Percentiles rank a stretch among this genome's conserved stretches.
Conservation (phyloP, 2,329 filamentous ascomycete species). For the Fusarium vanettenii region DNA sequence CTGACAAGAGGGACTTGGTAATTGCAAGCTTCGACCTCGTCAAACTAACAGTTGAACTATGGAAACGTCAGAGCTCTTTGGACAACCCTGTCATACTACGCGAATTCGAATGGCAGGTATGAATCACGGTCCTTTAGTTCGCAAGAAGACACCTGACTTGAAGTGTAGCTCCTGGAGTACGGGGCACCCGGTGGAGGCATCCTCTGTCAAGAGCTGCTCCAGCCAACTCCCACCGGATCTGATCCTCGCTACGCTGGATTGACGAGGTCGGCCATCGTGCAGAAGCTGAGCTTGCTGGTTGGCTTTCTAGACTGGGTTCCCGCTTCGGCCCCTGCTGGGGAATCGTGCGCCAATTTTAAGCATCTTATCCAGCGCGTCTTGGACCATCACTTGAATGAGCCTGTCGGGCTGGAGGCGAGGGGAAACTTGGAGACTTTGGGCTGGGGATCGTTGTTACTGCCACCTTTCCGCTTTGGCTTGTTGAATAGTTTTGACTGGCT, state of each 20-base stretch:
- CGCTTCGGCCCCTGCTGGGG: not conserved
- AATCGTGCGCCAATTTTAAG: not conserved
- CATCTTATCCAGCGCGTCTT: not conserved
- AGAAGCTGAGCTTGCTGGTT: not conserved
- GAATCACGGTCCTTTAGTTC: not conserved
- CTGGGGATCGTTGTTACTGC: not conserved
- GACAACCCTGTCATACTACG: not conserved
- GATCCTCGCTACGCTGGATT: not conserved
- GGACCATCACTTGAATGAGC: not conserved
- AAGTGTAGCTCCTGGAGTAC: not conserved
- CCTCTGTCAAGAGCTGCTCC: not conserved
- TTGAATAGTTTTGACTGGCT: not conserved
- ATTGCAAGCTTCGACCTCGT: not conserved
- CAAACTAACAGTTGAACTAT: not conserved
- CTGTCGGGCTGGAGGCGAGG: not conserved
- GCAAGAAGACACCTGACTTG: not conserved
- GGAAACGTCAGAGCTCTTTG: not conserved
- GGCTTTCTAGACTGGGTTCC: not conserved
- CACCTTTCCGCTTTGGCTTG: not conserved
- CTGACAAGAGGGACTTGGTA: not conserved
- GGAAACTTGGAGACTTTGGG: not conserved
- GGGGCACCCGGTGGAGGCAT: not conserved
- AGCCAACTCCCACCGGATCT: not conserved
- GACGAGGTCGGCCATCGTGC: not conserved
- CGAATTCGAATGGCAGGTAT: not conserved